Evolutionary conservation across 805 yeast genomes (phyloP).

Genomic region (Wickerhamomyces queroliae): DNA sequence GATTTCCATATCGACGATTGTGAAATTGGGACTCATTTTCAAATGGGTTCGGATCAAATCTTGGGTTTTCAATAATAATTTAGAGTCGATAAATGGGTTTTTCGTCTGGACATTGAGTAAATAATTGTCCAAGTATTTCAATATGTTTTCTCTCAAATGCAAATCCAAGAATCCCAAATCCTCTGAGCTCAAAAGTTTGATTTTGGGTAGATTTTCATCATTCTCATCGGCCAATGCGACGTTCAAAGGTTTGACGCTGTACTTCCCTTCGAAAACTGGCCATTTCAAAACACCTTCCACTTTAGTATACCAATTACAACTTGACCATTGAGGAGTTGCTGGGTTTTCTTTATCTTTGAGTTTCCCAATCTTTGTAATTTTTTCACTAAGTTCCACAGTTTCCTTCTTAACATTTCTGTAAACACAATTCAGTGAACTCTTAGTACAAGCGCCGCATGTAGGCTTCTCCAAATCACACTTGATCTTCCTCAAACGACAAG

Average conservation of each 20-base stretch:
- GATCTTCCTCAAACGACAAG: constrained; percentile 39
- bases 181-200: constrained; percentile 3
- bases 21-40: background rate
- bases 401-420: constrained; percentile 9
- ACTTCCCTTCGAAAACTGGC: constrained; percentile 14
- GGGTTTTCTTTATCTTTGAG: constrained; percentile 1
- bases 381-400: constrained; percentile 1
- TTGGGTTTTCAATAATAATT: constrained; percentile 6
- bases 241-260: constrained; percentile 6
- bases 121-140: constrained; percentile 8
- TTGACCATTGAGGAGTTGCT: constrained; percentile 12
- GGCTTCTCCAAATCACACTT: constrained; percentile 43
- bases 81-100: constrained; percentile 14
- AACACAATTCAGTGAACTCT: constrained; percentile 10
- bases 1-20: constrained; percentile 6
- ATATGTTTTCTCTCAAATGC: constrained; percentile 7
- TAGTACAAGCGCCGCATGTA: constrained; percentile 36
- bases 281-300: constrained; percentile 15
- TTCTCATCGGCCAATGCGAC: constrained; percentile 6
- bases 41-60: constrained; percentile 4
- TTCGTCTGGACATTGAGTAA: constrained; percentile 14
- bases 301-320: constrained; percentile 16
- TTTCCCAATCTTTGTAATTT: constrained; percentile 5
- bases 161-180: constrained; percentile 5
- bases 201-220: constrained; percentile 5